phyloP scores from a whole-genome alignment of 179 eudicot species.

The Carnegiea gigantea region DNA sequence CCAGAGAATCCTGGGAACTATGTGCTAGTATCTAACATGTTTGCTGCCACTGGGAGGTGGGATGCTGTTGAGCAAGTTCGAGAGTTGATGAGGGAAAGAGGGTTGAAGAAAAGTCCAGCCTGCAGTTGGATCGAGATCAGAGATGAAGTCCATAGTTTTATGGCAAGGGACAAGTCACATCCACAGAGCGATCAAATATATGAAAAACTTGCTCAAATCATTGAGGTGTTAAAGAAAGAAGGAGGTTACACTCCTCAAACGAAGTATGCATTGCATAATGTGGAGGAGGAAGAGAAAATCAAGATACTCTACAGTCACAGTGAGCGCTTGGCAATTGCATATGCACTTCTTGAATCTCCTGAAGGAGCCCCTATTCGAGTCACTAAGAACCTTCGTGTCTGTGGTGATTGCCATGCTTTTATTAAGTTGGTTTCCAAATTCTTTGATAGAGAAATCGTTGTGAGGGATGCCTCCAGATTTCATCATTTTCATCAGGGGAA shows the following conservation, averaged over 20 bases:
- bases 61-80: constrained; percentile 67
- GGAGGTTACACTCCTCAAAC: constrained; percentile 68
- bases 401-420: constrained; percentile 81
- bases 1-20: constrained; percentile 75
- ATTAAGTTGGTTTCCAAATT: constrained; percentile 64
- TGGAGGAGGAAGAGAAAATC: constrained; percentile 66
- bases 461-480: constrained; percentile 86
- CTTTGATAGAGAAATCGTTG: constrained; percentile 54
- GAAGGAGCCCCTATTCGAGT: constrained; percentile 58
- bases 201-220: constrained; percentile 45
- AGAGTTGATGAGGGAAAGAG: constrained; percentile 58
- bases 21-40: constrained; percentile 72
- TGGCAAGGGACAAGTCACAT: constrained; percentile 72
- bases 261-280: constrained; percentile 61
- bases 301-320: constrained; percentile 71
- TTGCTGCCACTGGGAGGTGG: constrained; percentile 70
- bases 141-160: constrained; percentile 61
- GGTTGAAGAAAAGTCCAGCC: constrained; percentile 82
- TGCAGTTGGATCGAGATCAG: constrained; percentile 92
- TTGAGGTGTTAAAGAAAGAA: constrained; percentile 44
- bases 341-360: constrained; percentile 55
- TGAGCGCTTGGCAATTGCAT: constrained; percentile 84
- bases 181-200: constrained; percentile 54
- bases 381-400: constrained; percentile 79
- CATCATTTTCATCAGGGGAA: constrained; percentile 70